Base-by-base conservation (phyloP, 257 asterid species). In the Fraxinus quadrangulata region DNA sequence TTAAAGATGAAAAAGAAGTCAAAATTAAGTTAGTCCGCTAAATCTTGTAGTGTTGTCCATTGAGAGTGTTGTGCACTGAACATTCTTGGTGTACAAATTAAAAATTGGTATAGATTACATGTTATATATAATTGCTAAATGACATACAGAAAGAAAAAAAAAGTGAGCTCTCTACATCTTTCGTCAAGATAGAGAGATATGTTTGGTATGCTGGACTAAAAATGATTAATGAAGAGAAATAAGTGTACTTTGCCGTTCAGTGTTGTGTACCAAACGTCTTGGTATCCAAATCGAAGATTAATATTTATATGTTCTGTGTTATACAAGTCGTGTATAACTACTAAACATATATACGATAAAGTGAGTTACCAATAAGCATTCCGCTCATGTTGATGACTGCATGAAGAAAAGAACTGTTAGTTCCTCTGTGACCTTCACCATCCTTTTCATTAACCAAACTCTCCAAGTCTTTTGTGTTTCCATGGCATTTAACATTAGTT, bases 371-470 rank as follows among this genome's bases (percentile, higher is more conserved):
- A 81, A 90, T 85, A 63, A 92, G 92, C 96, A 92, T 92, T 71
- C 97, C 96, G 75, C 85, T 74, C 97, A 90, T 90, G 84, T 92
- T 90, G 84, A 83, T 76, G 82, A 90, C 96, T 14, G 94, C 86
- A 83, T 92, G 92, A 74, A 88, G 82, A 76, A 90, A 90, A 79
- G 94, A 82, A 71, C 81, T 71, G n/a, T 67, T 83, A 66, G 69
- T 74, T 76, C 83, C 68, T 16, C 68, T n/a, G 70, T 78, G 11
- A 71, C 66, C 59, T 66, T 26, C 45, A 72, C 69, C 30, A 68
- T 37, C 82, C 23, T 83, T 78, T 70, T 80, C 79, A 36, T 77
- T 37, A 24, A 21, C 83, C 56, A 82, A 75, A 72, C 82, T 86
- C 79, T 86, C 92, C 87, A 88, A 76, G 51, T 86, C 91, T 70